A percentile compares a stretch with the other conserved stretches of the same genome.
These are phyloP conservation scores for Pseudonitzschia pungens DNA, from an alignment of 108 stramenopile species.

Conservation along the genomic window DNA sequence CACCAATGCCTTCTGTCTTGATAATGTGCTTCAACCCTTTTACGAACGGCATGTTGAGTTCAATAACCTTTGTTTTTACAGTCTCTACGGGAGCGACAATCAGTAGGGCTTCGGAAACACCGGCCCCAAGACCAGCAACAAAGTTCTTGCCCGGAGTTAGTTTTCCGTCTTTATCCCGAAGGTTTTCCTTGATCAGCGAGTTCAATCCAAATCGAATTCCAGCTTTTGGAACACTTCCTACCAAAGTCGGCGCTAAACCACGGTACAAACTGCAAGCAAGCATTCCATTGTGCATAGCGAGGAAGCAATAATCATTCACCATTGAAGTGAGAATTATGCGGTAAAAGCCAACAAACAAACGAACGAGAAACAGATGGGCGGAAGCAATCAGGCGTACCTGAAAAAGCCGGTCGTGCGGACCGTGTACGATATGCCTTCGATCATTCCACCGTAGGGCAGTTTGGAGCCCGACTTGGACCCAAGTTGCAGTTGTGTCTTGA, in stretches of 20 bases:
- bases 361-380: too few relatives aligned
- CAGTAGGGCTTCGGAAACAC: conserved; percentile 87
- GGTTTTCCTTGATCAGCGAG: conserved; percentile 76
- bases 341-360: background rate
- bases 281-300: background rate
- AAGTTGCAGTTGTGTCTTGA: conserved; percentile 76
- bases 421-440: conserved; percentile 85
- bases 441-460: conserved; percentile 83
- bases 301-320: background rate
- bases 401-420: conserved; percentile 84
- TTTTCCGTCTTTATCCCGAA: conserved; percentile 82
- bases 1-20: conserved; percentile 86
- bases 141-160: conserved; percentile 88
- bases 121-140: conserved; percentile 93
- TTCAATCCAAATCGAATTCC: conserved; percentile 97
- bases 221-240: conserved; percentile 92
- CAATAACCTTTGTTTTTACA: conserved; percentile 96
- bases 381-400: background rate
- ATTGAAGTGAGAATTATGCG: background rate
- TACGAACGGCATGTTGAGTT: conserved; percentile 86
- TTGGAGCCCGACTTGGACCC: conserved; percentile 62
- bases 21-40: conserved; percentile 82
- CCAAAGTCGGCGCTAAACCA: conserved; percentile 88
- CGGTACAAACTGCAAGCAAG: conserved; percentile 65
- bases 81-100: conserved; percentile 98